Conservation (phyloP, 2,329 filamentous ascomycete species). For the Ophiostoma sp. region DNA sequence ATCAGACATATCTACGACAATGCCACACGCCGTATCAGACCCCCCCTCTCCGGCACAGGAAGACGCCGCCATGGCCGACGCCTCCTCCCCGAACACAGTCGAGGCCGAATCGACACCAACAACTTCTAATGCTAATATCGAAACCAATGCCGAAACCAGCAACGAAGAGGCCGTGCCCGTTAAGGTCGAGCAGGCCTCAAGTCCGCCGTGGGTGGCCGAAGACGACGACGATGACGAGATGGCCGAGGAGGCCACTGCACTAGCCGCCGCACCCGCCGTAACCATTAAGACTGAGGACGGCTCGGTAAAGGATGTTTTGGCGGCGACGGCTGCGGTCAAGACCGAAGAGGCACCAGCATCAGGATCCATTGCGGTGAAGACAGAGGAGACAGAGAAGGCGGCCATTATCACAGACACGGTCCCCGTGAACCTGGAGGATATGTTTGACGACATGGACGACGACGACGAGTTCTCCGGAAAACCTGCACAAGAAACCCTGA, state of each 20-base stretch:
- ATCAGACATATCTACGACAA: constrained; percentile 31
- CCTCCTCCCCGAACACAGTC: constrained; percentile 24
- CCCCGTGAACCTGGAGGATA: constrained; percentile 57
- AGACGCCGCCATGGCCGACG: constrained; percentile 34
- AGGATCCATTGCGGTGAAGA: background rate
- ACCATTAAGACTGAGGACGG: constrained; percentile 19
- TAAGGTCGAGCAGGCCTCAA: constrained; percentile 23
- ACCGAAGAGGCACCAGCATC: background rate
- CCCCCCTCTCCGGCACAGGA: constrained; percentile 30
- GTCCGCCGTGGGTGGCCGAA: constrained; percentile 6
- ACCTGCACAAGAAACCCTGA: constrained; percentile 1
- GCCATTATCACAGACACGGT: constrained; percentile 39
- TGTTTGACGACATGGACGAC: constrained; percentile 56
- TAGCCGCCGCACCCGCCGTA: background rate
- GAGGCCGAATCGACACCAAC: background rate
- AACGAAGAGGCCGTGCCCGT: constrained; percentile 33
- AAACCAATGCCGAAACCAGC: background rate
- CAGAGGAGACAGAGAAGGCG: constrained; percentile 17
- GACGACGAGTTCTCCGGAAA: constrained; percentile 59
- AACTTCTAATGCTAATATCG: background rate
- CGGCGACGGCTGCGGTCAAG: background rate
- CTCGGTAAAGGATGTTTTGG: background rate
- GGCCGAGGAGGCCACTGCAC: constrained; percentile 30
- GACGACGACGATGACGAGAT: constrained; percentile 36
- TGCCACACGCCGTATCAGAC: constrained; percentile 50